Evolutionary conservation across 768 basidiomycete species (phyloP).

Genomic region (Russula sp.): DNA sequence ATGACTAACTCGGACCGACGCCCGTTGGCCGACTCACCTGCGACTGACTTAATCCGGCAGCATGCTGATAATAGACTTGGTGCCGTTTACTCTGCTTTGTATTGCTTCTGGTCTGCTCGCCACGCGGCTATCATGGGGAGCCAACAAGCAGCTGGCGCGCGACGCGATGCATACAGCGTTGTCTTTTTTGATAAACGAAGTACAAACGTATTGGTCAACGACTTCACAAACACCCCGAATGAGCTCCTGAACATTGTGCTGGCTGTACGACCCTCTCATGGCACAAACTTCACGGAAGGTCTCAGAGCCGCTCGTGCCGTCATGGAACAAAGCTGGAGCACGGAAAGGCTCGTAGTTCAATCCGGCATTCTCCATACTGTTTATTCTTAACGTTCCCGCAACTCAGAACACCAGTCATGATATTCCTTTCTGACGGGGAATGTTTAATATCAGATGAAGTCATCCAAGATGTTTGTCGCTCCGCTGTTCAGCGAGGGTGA

Average conservation of each 20-base stretch:
- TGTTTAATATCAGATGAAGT: constrained; percentile 32
- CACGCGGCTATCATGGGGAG: constrained; percentile 30
- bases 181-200: constrained; percentile 35
- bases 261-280: constrained; percentile 25
- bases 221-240: constrained; percentile 40
- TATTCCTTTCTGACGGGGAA: constrained; percentile 54
- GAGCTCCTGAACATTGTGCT: constrained; percentile 37
- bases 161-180: constrained; percentile 51
- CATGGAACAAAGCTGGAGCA: constrained; percentile 44
- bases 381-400: neutral
- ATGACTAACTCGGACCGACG: constrained; percentile 37
- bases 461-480: constrained; percentile 36
- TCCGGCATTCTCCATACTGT: neutral
- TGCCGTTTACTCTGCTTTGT: constrained; percentile 49
- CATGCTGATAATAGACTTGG: constrained; percentile 44
- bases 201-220: constrained; percentile 33
- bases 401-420: constrained; percentile 40
- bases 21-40: constrained; percentile 41
- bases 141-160: constrained; percentile 24
- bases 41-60: constrained; percentile 31
- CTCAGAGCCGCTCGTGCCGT: constrained; percentile 30
- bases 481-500: constrained; percentile 41
- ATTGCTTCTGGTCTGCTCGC: constrained; percentile 51
- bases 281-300: constrained; percentile 41
- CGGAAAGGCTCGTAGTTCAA: constrained; percentile 34